Evolutionary conservation across 2,329 filamentous ascomycete genomes (phyloP).

Genomic region (Sclerotinia subarctica): DNA sequence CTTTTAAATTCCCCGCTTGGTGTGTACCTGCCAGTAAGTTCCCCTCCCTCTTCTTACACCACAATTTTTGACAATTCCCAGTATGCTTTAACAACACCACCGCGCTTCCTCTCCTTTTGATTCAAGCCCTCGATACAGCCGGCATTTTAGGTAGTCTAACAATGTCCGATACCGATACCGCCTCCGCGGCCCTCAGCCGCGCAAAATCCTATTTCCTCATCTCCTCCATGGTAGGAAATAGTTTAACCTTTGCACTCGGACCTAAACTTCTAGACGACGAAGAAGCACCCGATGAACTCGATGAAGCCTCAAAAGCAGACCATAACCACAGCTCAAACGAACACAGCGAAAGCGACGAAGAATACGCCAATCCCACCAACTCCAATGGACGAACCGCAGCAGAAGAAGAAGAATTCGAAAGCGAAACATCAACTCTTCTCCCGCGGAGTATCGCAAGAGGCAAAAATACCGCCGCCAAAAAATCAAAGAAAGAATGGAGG

Average conservation of each 20-base stretch:
- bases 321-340: neutral
- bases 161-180: constrained; percentile 42
- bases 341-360: constrained; percentile 29
- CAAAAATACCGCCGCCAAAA: neutral
- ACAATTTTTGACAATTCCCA: neutral
- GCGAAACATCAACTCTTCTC: constrained; percentile 29
- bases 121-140: constrained; percentile 41
- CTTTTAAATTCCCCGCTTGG: constrained; percentile 46
- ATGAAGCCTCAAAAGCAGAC: constrained; percentile 27
- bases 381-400: constrained; percentile 31
- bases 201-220: constrained; percentile 65
- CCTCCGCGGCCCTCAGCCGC: constrained; percentile 50
- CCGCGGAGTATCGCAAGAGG: constrained; percentile 22
- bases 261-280: constrained; percentile 53
- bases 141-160: constrained; percentile 53
- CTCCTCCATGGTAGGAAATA: constrained; percentile 56
- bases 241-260: constrained; percentile 61
- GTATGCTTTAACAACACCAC: constrained; percentile 47
- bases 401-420: constrained; percentile 30
- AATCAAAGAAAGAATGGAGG: constrained; percentile 16
- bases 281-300: constrained; percentile 38
- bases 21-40: constrained; percentile 45
- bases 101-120: constrained; percentile 46
- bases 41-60: too few relatives aligned
- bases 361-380: constrained; percentile 30